A percentile compares a stretch with the other conserved stretches of the same genome.
Conservation (phyloP, 345 rosid genomes). For the Turnera subulata region DNA sequence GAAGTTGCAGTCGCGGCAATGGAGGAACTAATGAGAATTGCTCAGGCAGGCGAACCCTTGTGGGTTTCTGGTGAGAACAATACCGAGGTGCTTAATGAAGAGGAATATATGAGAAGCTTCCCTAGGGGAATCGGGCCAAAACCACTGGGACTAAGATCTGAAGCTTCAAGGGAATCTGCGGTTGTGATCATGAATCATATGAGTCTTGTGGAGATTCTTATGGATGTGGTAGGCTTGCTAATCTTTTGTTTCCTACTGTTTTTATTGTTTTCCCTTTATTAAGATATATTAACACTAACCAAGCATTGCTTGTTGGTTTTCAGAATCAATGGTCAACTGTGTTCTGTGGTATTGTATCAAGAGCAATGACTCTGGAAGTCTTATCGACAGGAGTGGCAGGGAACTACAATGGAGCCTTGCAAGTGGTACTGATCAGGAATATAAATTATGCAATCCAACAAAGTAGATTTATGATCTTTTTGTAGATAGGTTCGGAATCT, state of each 20-base stretch:
- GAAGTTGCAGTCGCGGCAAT: conserved; percentile 94
- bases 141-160: conserved; percentile 66
- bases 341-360: conserved; percentile 83
- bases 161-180: conserved; percentile 81
- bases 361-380: conserved; percentile 88
- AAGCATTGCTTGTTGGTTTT: conserved; percentile 1
- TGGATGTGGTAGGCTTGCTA: conserved; percentile 68
- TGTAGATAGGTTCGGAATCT: no score
- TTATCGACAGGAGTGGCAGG: conserved; percentile 96
- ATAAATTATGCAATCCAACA: not conserved
- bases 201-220: conserved; percentile 85
- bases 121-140: conserved; percentile 83
- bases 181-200: conserved; percentile 81
- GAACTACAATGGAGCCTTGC: conserved; percentile 92
- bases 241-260: not conserved
- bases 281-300: not conserved
- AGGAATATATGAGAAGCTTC: conserved; percentile 72
- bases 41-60: conserved; percentile 69
- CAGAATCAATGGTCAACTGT: conserved; percentile 87
- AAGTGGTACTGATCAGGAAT: conserved; percentile 63
- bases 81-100: conserved; percentile 57
- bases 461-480: no score
- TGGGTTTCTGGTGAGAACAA: conserved; percentile 54
- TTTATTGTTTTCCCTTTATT: not conserved
- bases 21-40: conserved; percentile 91